Conservation (phyloP, 345 rosid species). For the Moricandia arvensis region DNA sequence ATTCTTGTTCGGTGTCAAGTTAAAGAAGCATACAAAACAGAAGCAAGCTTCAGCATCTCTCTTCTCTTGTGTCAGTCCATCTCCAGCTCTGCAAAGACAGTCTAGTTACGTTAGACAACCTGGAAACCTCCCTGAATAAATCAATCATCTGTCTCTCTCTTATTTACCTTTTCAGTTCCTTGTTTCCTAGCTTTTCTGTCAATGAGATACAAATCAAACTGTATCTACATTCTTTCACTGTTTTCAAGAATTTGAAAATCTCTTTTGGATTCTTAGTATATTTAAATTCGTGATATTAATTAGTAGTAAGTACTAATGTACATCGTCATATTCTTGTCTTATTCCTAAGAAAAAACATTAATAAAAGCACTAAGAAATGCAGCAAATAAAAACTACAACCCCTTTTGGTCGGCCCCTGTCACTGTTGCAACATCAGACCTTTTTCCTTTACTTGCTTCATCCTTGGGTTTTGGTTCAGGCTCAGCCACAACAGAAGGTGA, state of each 20-base stretch:
- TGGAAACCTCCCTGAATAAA: slow-evolving; percentile 33
- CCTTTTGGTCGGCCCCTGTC: slow-evolving; percentile 27
- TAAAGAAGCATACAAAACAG: slow-evolving; percentile 52
- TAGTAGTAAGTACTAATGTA: slow-evolving; percentile 29
- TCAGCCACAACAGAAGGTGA: neutral
- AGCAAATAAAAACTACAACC: slow-evolving; percentile 14
- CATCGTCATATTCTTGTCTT: slow-evolving; percentile 21
- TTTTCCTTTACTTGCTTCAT: slow-evolving; percentile 23
- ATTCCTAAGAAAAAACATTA: slow-evolving; percentile 24
- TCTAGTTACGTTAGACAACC: slow-evolving; percentile 33
- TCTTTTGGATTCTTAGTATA: neutral
- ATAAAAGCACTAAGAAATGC: slow-evolving; percentile 1
- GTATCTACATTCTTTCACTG: neutral
- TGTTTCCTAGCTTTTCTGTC: slow-evolving; percentile 1
- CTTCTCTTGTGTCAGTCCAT: slow-evolving; percentile 63
- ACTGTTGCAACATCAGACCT: slow-evolving; percentile 28
- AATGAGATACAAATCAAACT: neutral
- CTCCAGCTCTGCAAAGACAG: slow-evolving; percentile 55
- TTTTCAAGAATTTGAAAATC: neutral
- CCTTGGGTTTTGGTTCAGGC: slow-evolving; percentile 32
- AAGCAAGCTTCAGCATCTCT: slow-evolving; percentile 46
- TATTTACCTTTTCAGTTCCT: neutral
- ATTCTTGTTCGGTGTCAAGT: slow-evolving; percentile 85
- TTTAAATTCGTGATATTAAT: slow-evolving; percentile 1
- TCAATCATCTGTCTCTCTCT: neutral